Evolutionary conservation across 1,139 yeast species (phyloP), one percentile per base, ranked within the genome.

Genomic region (Geotrichum histeridarum): DNA sequence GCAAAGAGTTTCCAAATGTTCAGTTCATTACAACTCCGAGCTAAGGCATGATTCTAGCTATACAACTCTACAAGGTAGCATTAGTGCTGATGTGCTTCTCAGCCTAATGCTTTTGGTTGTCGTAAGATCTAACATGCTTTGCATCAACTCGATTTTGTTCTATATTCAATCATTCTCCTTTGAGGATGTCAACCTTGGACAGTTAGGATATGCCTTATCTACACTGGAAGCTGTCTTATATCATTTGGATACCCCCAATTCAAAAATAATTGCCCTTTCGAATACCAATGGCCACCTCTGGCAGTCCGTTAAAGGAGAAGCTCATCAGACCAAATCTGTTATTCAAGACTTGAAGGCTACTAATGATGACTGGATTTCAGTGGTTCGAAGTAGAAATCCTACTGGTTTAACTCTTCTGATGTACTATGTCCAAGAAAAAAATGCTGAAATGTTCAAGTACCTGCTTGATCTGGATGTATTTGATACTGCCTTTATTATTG

Each of bases 51-150:
- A 41, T 31, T 52, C 41, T 41, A 55, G 42, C 22, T 51, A 47
- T 15, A 64, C 74, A 1, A 54, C 51, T 14, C 37, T 48, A 30
- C 54, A 55, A 42, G 52, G 51, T 35, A 46, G 70, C 2, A 74
- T 89, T 11, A 93, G 86, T 67, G 98, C 98, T 0, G 98, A 91
- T 65, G 82, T 87, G 0, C 72, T 91, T 39, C 79, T 91, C 5
- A 84, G 91, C 1, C 71, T 90, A 50, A 71, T 91, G 57, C 78
- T 89, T 5, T 74, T 89, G 71, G 90, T 88, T 1, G 77, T 90
- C 0, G 77, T 84, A 8, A 82, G 86, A 54, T 77, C 95, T 0
- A 77, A 77, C 50, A 76, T 86, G 1, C 75, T 74, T 8, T 71
- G 83, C 62, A 65, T 88, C 18, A 84, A 81, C 61, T 79, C 82